These are phyloP conservation scores for Hanseniaspora occidentalis DNA, from an alignment of 805 yeast species.

Conservation along the genomic window DNA sequence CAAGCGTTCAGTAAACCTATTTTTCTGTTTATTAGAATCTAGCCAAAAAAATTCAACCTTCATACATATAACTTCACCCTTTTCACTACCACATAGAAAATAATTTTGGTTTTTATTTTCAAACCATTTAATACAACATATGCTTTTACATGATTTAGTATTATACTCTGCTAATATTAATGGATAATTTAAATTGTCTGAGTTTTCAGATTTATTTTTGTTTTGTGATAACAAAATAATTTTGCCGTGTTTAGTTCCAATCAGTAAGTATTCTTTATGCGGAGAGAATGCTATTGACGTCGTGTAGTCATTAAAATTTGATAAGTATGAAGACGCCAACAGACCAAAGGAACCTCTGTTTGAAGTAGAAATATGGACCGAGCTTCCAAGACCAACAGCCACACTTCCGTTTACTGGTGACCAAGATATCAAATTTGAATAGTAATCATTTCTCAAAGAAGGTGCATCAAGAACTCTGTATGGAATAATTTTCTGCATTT, in stretches of 20 bases:
- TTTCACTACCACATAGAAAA: conserved; percentile 55
- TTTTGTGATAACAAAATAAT: conserved; percentile 33
- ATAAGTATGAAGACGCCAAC: conserved; percentile 26
- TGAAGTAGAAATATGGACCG: conserved; percentile 54
- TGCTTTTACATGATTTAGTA: conserved; percentile 26
- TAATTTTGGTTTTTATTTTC: conserved; percentile 10
- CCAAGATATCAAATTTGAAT: conserved; percentile 69
- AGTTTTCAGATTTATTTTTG: conserved; percentile 1
- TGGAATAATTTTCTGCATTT: too few species aligned
- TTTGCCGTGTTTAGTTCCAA: conserved; percentile 49
- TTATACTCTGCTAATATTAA: conserved; percentile 9
- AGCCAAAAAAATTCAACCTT: conserved; percentile 15
- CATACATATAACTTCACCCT: conserved; percentile 42
- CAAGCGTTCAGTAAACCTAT: too few species aligned
- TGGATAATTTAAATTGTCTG: neutral
- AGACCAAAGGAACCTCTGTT: conserved; percentile 31
- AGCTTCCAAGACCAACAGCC: conserved; percentile 53
- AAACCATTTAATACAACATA: conserved; percentile 54
- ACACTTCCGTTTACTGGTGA: conserved; percentile 35
- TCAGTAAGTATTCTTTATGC: conserved; percentile 31
- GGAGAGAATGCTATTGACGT: conserved; percentile 48
- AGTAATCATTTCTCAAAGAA: conserved; percentile 61
- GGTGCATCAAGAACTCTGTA: conserved; percentile 56
- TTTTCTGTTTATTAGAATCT: neutral
- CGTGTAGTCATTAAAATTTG: conserved; percentile 27